Conservation (phyloP, 352 stramenopile species). For the Elongisporangium anandrum region DNA sequence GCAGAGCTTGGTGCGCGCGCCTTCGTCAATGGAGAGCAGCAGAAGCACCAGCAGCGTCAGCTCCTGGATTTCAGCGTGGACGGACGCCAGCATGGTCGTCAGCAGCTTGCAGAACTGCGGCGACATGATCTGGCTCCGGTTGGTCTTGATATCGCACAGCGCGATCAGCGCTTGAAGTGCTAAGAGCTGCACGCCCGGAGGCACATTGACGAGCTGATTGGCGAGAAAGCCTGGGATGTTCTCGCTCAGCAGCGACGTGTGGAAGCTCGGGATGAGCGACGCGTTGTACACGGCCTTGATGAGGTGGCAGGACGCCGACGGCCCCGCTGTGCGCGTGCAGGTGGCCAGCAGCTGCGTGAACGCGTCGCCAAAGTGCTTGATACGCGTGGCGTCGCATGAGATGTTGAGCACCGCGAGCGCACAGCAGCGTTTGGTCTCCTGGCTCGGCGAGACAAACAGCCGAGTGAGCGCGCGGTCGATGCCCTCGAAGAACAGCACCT, state of each 20-base stretch:
- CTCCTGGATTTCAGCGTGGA: constrained; percentile 46
- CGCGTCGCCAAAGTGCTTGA: constrained; percentile 63
- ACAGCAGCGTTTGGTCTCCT: constrained; percentile 69
- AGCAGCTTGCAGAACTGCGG: constrained; percentile 48
- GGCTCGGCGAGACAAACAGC: constrained; percentile 33
- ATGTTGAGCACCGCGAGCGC: constrained; percentile 68
- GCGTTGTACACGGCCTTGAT: constrained; percentile 76
- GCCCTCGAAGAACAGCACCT: constrained; percentile 64
- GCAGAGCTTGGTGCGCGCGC: constrained; percentile 61
- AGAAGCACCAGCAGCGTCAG: constrained; percentile 46
- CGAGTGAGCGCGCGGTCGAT: constrained; percentile 56
- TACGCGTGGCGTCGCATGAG: constrained; percentile 41
- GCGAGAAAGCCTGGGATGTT: constrained; percentile 61
- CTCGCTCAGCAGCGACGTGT: constrained; percentile 50
- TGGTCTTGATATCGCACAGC: constrained; percentile 42
- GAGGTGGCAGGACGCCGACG: constrained; percentile 26
- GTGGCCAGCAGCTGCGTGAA: constrained; percentile 57
- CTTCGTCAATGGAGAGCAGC: constrained; percentile 58
- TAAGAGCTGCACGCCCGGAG: constrained; percentile 30
- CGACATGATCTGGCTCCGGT: constrained; percentile 44
- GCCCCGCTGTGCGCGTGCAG: neutral
- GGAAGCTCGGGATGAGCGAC: constrained; percentile 47
- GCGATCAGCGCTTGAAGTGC: constrained; percentile 46
- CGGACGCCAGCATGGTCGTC: constrained; percentile 29
- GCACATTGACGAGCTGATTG: constrained; percentile 35